Conservation (phyloP, 129 eudicot genomes). For the Tagetes patula region DNA sequence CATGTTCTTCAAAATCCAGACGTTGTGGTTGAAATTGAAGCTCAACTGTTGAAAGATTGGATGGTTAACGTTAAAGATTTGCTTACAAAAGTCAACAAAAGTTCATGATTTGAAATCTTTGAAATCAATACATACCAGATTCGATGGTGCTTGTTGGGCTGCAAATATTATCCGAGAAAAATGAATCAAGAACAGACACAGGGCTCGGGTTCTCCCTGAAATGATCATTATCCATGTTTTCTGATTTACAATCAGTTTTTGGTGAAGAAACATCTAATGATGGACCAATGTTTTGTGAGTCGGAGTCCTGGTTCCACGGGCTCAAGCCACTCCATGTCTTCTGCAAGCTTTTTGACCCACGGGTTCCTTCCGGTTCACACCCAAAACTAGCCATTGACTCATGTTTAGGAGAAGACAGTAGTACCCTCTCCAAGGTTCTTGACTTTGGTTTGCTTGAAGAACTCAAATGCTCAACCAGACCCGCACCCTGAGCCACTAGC, state of each 20-base stretch:
- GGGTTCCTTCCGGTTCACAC: neutral
- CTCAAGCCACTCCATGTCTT: neutral
- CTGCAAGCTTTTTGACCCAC: slow-evolving; percentile 20
- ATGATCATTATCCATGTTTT: slow-evolving; percentile 31
- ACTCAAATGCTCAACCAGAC: slow-evolving; percentile 1
- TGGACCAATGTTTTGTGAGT: neutral
- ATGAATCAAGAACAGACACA: slow-evolving; percentile 65
- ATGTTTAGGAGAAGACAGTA: slow-evolving; percentile 44
- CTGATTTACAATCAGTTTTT: slow-evolving; percentile 26
- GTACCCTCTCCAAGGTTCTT: slow-evolving; percentile 50
- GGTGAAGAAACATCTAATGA: slow-evolving; percentile 39
- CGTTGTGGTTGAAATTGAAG: slow-evolving; percentile 46
- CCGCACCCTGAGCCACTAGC: slow-evolving; percentile 35
- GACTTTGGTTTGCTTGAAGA: slow-evolving; percentile 32
- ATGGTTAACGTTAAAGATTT: slow-evolving; percentile 17
- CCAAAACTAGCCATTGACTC: slow-evolving; percentile 35
- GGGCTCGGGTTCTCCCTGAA: slow-evolving; percentile 67
- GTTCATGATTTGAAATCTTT: neutral
- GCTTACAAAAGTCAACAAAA: neutral
- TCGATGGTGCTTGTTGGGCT: slow-evolving; percentile 49
- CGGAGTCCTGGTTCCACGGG: slow-evolving; percentile 9
- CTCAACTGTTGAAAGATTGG: slow-evolving; percentile 36
- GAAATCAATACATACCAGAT: slow-evolving; percentile 37
- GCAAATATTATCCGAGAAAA: slow-evolving; percentile 45
- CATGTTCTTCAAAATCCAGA: slow-evolving; percentile 47